A percentile compares a stretch with the other conserved stretches of the same genome.
Evolutionary conservation across 441 rosid genomes (phyloP).

Genomic region (Jatropha podagrica): DNA sequence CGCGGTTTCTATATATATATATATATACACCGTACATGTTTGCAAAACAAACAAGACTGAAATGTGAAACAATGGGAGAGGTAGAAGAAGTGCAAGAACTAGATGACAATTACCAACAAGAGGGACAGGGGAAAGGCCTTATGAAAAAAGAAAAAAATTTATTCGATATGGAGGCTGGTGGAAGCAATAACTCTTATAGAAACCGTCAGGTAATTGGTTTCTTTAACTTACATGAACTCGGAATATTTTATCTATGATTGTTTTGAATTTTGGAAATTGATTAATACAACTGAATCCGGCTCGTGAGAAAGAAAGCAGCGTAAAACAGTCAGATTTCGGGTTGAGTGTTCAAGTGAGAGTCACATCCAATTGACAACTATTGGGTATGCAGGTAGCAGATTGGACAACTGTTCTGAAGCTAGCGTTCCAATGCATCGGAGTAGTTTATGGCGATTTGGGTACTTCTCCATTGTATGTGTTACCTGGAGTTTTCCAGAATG

Average conservation of each 20-base stretch:
- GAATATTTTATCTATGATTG: not conserved
- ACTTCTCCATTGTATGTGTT: constrained; percentile 35
- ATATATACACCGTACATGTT: too few species aligned
- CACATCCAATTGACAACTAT: too few species aligned
- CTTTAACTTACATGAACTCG: too few species aligned
- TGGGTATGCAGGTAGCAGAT: not conserved
- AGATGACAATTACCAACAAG: too few species aligned
- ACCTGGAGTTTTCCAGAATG: constrained; percentile 29
- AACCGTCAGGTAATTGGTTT: not conserved
- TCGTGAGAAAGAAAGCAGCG: too few species aligned
- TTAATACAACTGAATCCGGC: too few species aligned
- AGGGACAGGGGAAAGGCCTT: not conserved
- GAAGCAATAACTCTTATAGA: not conserved
- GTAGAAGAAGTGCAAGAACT: too few species aligned
- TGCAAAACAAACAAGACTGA: too few species aligned
- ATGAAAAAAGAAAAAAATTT: not conserved
- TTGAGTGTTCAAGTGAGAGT: too few species aligned
- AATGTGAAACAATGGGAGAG: too few species aligned
- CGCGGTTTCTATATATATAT: too few species aligned
- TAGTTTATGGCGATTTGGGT: constrained; percentile 37
- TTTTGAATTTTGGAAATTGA: not conserved
- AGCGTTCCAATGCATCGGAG: constrained; percentile 35
- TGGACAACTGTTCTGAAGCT: constrained; percentile 21
- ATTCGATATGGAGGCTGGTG: constrained; percentile 12
- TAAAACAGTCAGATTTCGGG: too few species aligned